Base-by-base conservation (phyloP, 169 alveolate species). In the Toxoplasma gondii region DNA sequence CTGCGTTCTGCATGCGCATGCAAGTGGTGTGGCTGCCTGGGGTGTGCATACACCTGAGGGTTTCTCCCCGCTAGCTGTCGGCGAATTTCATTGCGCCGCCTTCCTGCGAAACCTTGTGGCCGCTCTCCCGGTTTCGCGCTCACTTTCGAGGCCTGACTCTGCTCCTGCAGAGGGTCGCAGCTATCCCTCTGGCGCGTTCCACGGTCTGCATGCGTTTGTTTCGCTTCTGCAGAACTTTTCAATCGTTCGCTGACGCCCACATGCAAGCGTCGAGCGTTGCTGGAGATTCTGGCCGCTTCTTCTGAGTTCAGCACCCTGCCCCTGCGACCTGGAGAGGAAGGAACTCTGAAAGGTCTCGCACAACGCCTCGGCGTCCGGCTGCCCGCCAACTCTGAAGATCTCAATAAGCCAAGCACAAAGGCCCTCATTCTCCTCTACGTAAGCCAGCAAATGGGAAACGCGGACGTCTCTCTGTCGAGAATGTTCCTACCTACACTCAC, bases 241-340 rank as follows among this genome's bases (percentile, higher is more conserved):
- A 95, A 96, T 44, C 97, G 97, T 19, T 96, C 96, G 24, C 96
- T 97, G 39, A 92, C 95, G 27, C 94, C 94, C 22, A 93, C 96
- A 17, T 94, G 95, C 54, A 97, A 97, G 92, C 94, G 98, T 31
- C 95, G 96, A 83, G 98, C 97, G 34, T 83, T 97, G 82, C 78
- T 98, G 67, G 98, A 97, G 88, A 96, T 98, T 53, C 94, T 98
- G 69, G 95, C 98, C 24, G 97, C 97, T 58, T 98, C 99, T 39
- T 93, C 97, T 31, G 99, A 98, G 96, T 97, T 97, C 94, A 97
- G 96, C 67, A 94, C 94, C 12, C 94, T 97, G 36, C 98, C 98
- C 27, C 96, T 98, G 16, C 97, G 99, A 82, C 97, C 97, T 78
- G 98, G 98, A 2, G 99, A 98, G 78, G 99, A 97, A 87, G 96